These are phyloP conservation scores for Arbutus unedo DNA, from an alignment of 148 eudicot genomes.

Conservation along the genomic window DNA sequence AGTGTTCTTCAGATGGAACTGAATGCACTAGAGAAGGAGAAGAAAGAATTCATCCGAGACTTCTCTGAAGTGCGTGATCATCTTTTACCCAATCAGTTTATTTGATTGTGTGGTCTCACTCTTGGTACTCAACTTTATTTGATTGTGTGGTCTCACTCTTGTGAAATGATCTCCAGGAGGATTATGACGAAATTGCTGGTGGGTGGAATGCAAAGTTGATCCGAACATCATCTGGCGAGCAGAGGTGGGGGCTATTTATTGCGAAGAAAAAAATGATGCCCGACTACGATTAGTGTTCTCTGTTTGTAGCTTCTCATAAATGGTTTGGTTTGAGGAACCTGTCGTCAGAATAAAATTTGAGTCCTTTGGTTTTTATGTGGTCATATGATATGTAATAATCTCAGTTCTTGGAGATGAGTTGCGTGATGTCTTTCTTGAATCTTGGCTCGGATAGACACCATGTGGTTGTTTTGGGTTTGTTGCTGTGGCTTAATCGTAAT, in stretches of 20 bases:
- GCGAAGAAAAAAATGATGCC: conserved; percentile 50
- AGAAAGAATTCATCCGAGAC: conserved; percentile 64
- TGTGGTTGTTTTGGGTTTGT: neutral
- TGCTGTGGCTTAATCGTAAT: neutral
- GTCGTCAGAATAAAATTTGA: conserved; percentile 12
- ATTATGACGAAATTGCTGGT: conserved; percentile 76
- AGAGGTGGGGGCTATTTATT: conserved; percentile 86
- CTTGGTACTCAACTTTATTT: neutral
- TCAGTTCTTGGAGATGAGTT: neutral
- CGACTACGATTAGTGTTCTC: neutral
- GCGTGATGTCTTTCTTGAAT: neutral
- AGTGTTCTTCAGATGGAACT: conserved; percentile 71
- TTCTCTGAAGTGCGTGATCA: conserved; percentile 72
- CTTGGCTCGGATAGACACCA: neutral
- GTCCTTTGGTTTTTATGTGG: neutral
- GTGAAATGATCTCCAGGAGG: conserved; percentile 40
- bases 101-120: neutral
- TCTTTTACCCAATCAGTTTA: neutral
- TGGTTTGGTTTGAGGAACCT: neutral
- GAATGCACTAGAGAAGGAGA: conserved; percentile 63
- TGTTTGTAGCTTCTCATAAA: neutral
- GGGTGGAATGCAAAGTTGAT: conserved; percentile 89
- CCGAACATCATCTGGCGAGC: conserved; percentile 78
- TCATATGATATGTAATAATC: neutral
- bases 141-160: neutral